A percentile compares a stretch with the other conserved stretches of the same genome.
Conservation (phyloP, 2,329 filamentous ascomycete species). For the Calonectria fujianensis region DNA sequence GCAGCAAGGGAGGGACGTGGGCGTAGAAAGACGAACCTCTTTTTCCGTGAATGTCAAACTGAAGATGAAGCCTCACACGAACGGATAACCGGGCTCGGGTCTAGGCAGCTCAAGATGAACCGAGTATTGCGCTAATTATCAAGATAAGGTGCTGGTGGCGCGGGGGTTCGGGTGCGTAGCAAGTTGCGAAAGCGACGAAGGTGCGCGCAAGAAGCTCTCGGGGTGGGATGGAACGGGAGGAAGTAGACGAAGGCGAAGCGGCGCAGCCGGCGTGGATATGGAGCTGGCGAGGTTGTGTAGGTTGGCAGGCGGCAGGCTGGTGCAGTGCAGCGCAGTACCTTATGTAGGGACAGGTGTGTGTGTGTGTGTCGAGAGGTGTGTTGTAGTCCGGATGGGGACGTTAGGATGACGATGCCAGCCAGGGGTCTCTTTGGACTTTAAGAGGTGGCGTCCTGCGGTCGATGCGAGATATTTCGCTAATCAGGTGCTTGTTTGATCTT, state of each 20-base stretch:
- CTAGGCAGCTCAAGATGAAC: constrained; percentile 25
- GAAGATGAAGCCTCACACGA: constrained; percentile 3
- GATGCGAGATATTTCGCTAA: constrained; percentile 49
- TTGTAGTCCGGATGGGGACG: constrained; percentile 50
- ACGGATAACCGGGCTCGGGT: constrained; percentile 4
- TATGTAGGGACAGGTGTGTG: constrained; percentile 33
- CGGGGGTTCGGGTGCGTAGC: constrained; percentile 32
- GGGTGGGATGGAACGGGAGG: constrained; percentile 39
- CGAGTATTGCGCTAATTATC: constrained; percentile 49
- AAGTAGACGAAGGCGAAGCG: constrained; percentile 47
- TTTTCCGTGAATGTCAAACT: constrained; percentile 25
- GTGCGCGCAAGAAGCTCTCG: constrained; percentile 41
- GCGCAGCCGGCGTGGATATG: constrained; percentile 49
- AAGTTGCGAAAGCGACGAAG: constrained; percentile 46
- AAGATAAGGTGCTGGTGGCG: constrained; percentile 42
- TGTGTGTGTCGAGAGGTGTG: constrained; percentile 49
- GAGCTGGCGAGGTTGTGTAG: constrained; percentile 54
- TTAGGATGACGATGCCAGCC: constrained; percentile 54
- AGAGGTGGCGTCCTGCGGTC: constrained; percentile 39
- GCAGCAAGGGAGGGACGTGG: constrained; percentile 16
- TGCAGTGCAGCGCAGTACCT: constrained; percentile 30
- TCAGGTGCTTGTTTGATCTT: constrained; percentile 46
- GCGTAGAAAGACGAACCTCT: constrained; percentile 34
- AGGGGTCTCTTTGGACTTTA: constrained; percentile 49
- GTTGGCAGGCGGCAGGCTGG: constrained; percentile 50